phyloP scores from a whole-genome alignment of 2,329 filamentous ascomycete genomes.

The Fusarium protoensiforme region DNA sequence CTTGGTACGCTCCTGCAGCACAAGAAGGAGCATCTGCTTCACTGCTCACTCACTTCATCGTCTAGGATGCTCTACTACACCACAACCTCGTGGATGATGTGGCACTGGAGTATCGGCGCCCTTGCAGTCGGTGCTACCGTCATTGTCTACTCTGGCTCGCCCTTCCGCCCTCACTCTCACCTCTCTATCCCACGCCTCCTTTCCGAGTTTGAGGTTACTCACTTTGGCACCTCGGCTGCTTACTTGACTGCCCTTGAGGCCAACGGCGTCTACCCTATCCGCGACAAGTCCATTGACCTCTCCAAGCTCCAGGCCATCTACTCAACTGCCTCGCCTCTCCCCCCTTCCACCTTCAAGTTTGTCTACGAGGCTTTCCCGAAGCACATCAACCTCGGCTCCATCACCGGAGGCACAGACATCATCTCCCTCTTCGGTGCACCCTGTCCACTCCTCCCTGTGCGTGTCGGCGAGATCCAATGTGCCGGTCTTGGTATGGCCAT shows the following conservation, averaged over 20 bases:
- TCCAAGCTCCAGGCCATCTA: constrained; percentile 84
- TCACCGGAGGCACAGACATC: constrained; percentile 97
- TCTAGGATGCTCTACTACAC: constrained; percentile 93
- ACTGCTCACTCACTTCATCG: constrained; percentile 79
- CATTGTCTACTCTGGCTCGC: constrained; percentile 91
- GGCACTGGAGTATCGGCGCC: constrained; percentile 94
- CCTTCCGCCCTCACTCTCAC: constrained; percentile 82
- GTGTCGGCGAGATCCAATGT: constrained; percentile 80
- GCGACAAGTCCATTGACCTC: constrained; percentile 66
- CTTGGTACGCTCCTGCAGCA: constrained; percentile 93
- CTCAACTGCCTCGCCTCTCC: constrained; percentile 91
- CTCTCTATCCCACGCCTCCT: constrained; percentile 86
- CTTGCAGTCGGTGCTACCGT: constrained; percentile 86
- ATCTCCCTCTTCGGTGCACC: constrained; percentile 93
- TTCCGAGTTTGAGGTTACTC: constrained; percentile 83
- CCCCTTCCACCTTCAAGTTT: constrained; percentile 92
- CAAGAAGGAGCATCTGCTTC: constrained; percentile 94
- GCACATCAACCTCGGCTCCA: constrained; percentile 87
- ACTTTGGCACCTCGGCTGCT: constrained; percentile 95
- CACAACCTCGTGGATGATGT: constrained; percentile 99
- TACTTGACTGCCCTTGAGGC: constrained; percentile 93
- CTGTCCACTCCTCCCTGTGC: constrained; percentile 79
- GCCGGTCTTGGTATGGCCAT: constrained; percentile 85
- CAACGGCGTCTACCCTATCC: constrained; percentile 69
- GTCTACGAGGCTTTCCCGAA: constrained; percentile 86